A percentile compares a stretch with the other conserved stretches of the same genome.
Evolutionary conservation across 257 asterid genomes (phyloP).

Genomic region (Marsdenia floribunda): DNA sequence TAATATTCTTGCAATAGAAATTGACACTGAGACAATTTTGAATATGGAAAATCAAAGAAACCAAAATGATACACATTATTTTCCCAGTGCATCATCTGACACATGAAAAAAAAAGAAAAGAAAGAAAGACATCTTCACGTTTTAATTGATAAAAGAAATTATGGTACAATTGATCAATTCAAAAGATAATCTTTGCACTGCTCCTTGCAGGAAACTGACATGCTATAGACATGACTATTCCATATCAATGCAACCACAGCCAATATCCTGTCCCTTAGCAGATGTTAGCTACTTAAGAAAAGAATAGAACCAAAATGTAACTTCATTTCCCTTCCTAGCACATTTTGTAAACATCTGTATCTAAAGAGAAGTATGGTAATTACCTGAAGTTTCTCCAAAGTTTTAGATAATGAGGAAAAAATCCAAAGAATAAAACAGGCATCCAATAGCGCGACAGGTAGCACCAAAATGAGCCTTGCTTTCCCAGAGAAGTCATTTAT

Average conservation of each 20-base stretch:
- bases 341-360: not conserved
- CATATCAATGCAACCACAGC: not conserved
- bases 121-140: not conserved
- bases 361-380: slow-evolving; percentile 2
- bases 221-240: not conserved
- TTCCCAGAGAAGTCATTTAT: slow-evolving; percentile 89
- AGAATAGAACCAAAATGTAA: slow-evolving; percentile 5
- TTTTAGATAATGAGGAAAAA: slow-evolving; percentile 86
- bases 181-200: not conserved
- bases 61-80: not conserved
- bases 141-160: not conserved
- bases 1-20: not conserved
- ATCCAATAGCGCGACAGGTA: slow-evolving; percentile 91
- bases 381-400: slow-evolving; percentile 98
- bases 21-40: not conserved
- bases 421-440: slow-evolving; percentile 92
- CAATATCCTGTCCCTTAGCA: not conserved
- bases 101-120: too few species aligned
- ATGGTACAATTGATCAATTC: not conserved
- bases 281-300: not conserved
- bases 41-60: not conserved
- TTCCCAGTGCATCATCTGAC: too few species aligned
- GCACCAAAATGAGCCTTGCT: slow-evolving; percentile 78
- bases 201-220: not conserved
- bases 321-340: not conserved